Base-by-base conservation (phyloP, 2,329 filamentous ascomycete genomes). In the Cordyceps sp. region DNA sequence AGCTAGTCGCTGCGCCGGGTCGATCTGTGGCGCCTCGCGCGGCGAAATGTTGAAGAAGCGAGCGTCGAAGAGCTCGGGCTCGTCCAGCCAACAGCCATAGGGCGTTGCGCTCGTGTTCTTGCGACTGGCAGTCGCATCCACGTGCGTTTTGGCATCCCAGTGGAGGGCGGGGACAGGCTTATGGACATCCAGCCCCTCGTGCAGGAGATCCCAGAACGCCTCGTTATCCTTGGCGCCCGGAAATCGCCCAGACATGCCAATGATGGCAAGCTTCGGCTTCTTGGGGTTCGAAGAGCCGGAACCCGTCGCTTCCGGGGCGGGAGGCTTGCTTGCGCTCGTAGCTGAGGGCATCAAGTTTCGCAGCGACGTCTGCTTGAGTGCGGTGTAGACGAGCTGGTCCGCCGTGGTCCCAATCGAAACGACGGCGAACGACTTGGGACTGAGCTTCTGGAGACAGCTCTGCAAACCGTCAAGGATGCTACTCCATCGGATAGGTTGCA, bases 31-130 rank as follows among this genome's bases (percentile, higher is more conserved):
- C 26, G 65, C 75, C 50, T 79, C 75, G 37, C 72, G 67, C 5
- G 75, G 74, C 32, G 74, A 79, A 62, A 81, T 78, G 46, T 77
- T 78, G 61, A 81, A 81, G 57, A 81, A 80, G 1, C 67, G 59
- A 15, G 73, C 68, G 38, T 81, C 76, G 39, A 81, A 81, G 16
- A 72, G 57, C 25, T 70, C 71, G 0, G 75, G 73, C 36, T 78
- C 63, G 26, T 77, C 68, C 28, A 79, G 69, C 56, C 74, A 52
- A 39, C 48, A 51, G 4, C 53, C 49, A n/a, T 46, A 52, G 2
- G 46, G 49, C 4, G 44, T 46, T 15, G 42, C 39, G 9, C 37
- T 69, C 28, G 74, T 77, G 53, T 78, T 79, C 48, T 72, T 70
- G 29, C 54, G 60, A 44, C 74, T 71, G 10, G 70, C 70, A 4